phyloP scores from a whole-genome alignment of 176 grass and related monocot species.

The Rhynchospora pubera region DNA sequence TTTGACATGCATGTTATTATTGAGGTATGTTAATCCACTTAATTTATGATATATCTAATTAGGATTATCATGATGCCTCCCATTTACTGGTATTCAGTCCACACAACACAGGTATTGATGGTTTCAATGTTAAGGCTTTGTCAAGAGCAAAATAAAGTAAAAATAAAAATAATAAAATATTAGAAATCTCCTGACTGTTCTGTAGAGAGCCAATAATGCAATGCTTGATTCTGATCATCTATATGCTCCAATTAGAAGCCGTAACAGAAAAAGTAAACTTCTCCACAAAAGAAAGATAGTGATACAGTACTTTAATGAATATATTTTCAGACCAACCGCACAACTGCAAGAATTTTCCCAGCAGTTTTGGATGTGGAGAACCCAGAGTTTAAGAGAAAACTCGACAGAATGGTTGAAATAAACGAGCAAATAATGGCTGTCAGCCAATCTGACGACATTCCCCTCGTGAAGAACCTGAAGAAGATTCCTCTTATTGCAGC shows the following conservation, averaged over 20 bases:
- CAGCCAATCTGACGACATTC: conserved; percentile 36
- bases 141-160: not conserved
- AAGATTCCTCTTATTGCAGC: conserved; percentile 72
- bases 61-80: not conserved
- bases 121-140: not conserved
- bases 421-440: conserved; percentile 53
- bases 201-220: not conserved
- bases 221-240: not conserved
- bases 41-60: not conserved
- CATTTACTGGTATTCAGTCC: not conserved
- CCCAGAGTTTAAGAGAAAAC: conserved; percentile 95
- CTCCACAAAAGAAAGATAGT: not conserved
- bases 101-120: not conserved
- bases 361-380: conserved; percentile 87
- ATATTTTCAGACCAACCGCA: conserved; percentile 77
- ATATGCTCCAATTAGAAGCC: conserved; percentile 5
- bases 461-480: conserved; percentile 83
- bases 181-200: too few relatives aligned
- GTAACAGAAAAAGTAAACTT: not conserved
- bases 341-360: conserved; percentile 89
- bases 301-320: not conserved
- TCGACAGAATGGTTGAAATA: conserved; percentile 80
- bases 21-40: conserved; percentile 43
- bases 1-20: conserved; percentile 99
- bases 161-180: not conserved